phyloP scores from a whole-genome alignment of 352 stramenopile species.

The Globisporangium paddicum region DNA sequence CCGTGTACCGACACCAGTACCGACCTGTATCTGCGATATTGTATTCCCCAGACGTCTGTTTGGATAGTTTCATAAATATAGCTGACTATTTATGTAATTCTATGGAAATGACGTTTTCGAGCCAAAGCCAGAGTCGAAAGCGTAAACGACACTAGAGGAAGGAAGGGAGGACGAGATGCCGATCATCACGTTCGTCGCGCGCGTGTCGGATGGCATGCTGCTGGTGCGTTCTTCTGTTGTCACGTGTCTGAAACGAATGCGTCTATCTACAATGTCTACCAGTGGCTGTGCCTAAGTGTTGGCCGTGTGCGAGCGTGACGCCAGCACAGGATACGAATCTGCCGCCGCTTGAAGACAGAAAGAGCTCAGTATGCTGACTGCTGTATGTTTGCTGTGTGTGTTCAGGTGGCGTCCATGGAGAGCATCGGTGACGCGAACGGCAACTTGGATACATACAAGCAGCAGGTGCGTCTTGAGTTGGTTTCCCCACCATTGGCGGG shows the following conservation, averaged over 20 bases:
- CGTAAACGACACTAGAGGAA: not conserved
- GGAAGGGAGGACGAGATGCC: conserved; percentile 60
- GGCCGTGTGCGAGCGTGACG: not conserved
- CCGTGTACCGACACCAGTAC: too few species aligned
- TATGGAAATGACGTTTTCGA: not conserved
- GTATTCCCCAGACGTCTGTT: too few species aligned
- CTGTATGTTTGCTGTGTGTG: not conserved
- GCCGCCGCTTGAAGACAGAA: not conserved
- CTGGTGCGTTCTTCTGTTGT: conserved; percentile 46
- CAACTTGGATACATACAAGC: conserved; percentile 88
- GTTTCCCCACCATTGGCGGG: too few species aligned
- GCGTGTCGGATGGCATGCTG: conserved; percentile 92
- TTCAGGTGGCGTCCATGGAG: conserved; percentile 92
- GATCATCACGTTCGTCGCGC: conserved; percentile 93
- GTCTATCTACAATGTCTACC: not conserved
- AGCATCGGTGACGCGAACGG: conserved; percentile 74
- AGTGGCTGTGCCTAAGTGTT: not conserved
- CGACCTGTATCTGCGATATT: too few species aligned
- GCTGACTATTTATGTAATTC: not conserved
- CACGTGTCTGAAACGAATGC: not conserved
- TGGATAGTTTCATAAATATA: not conserved
- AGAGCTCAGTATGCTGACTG: too few species aligned
- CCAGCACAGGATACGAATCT: not conserved
- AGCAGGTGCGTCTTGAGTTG: conserved; percentile 37
- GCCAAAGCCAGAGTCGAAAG: not conserved